Percentiles rank a stretch among this genome's conserved stretches.
Evolutionary conservation across 2,329 filamentous ascomycete genomes (phyloP).

Genomic region (Fusarium humuli): DNA sequence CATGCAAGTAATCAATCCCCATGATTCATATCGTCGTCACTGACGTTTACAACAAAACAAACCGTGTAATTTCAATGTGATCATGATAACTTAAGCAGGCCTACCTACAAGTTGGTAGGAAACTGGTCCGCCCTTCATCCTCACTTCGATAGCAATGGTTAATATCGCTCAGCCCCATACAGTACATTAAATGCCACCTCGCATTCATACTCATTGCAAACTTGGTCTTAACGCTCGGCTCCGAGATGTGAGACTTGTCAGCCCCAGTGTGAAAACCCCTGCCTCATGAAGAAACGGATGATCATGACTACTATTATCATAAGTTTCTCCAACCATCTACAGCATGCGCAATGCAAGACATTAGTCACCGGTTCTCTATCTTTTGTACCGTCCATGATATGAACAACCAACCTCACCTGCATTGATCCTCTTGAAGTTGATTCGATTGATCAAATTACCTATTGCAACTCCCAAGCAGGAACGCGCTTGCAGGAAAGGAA

Average conservation of each 20-base stretch:
- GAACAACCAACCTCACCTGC: too few relatives aligned
- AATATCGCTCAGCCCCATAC: neutral
- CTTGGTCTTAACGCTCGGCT: conserved; percentile 3
- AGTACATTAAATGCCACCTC: neutral
- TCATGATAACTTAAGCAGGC: neutral
- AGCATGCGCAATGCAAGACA: neutral
- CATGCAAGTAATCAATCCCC: neutral
- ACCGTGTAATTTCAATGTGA: neutral
- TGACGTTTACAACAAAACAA: neutral
- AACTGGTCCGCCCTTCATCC: neutral
- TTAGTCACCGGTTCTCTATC: neutral
- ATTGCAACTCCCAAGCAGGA: neutral
- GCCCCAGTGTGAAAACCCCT: conserved; percentile 15
- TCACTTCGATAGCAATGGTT: neutral
- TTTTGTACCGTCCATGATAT: neutral
- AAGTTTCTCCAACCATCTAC: neutral
- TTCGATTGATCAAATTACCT: neutral
- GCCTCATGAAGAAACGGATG: conserved; percentile 14
- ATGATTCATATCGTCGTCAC: conserved; percentile 12
- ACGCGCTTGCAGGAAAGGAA: neutral
- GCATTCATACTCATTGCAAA: neutral
- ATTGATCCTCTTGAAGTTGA: neutral
- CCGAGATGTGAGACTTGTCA: conserved; percentile 9
- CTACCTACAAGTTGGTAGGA: neutral
- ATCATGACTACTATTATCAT: conserved; percentile 23